Conservation (phyloP, 768 basidiomycete species). For the Naganishia randhawae region DNA sequence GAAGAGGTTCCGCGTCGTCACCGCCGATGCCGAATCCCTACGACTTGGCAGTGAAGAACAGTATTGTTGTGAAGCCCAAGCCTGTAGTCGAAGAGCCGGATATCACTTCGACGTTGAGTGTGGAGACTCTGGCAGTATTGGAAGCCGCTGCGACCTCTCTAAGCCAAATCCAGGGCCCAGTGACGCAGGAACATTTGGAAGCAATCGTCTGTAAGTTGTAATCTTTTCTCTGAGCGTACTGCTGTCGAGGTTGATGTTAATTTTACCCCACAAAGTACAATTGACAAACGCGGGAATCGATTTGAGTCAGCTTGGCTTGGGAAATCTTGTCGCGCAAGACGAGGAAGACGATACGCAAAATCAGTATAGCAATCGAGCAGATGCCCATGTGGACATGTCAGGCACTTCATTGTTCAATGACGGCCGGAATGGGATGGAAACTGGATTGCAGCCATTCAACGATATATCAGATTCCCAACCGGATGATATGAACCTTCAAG, state of each 20-base stretch:
- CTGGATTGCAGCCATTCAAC: not conserved
- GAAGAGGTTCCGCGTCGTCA: not conserved
- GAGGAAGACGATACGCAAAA: conserved; percentile 7
- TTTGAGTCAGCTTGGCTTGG: conserved; percentile 5
- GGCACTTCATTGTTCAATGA: not conserved
- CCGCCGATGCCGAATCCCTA: conserved; percentile 5
- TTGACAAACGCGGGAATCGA: conserved; percentile 17
- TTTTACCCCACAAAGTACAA: not conserved
- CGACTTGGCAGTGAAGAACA: not conserved
- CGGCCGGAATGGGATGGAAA: too few species aligned
- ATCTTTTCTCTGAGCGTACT: too few species aligned
- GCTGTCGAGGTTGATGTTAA: not conserved
- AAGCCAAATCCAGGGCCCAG: conserved; percentile 13
- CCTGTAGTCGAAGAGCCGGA: conserved; percentile 3
- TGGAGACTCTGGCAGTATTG: conserved; percentile 12
- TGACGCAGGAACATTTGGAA: conserved; percentile 17
- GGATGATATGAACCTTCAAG: conserved; percentile 23
- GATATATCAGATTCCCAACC: not conserved
- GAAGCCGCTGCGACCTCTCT: conserved; percentile 12
- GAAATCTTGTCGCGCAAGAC: conserved; percentile 7
- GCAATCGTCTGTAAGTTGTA: conserved; percentile 14
- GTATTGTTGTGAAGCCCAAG: not conserved
- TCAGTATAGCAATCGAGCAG: not conserved
- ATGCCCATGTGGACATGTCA: not conserved
- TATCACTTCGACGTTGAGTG: conserved; percentile 9